These are phyloP conservation scores for Fistulinella prunicolor DNA, from an alignment of 768 basidiomycete genomes.

Conservation along the genomic window DNA sequence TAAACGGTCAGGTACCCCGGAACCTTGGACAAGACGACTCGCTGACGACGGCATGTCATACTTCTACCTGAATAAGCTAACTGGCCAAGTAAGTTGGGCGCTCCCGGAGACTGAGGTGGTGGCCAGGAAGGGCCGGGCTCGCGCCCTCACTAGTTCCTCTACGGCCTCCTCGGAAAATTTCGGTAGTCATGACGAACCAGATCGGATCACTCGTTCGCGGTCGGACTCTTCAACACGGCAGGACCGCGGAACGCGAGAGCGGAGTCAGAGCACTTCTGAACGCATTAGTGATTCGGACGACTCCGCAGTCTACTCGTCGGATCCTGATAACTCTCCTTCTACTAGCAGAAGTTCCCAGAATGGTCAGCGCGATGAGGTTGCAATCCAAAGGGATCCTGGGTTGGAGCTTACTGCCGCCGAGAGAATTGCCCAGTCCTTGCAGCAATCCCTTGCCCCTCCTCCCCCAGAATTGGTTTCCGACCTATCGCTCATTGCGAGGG, in stretches of 20 bases:
- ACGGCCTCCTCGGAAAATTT: conserved; percentile 31
- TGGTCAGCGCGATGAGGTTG: conserved; percentile 20
- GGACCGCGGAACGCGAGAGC: conserved; percentile 23
- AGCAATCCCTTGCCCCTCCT: conserved; percentile 55
- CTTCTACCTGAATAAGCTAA: conserved; percentile 72
- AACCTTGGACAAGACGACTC: conserved; percentile 79
- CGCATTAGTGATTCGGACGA: conserved; percentile 76
- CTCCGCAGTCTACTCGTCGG: conserved; percentile 50
- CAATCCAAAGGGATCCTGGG: conserved; percentile 19
- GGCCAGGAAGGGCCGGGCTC: conserved; percentile 31
- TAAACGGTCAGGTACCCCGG: conserved; percentile 59
- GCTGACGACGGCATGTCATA: conserved; percentile 82
- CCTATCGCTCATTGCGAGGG: conserved; percentile 54
- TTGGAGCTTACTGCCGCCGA: conserved; percentile 63
- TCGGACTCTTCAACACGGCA: conserved; percentile 36
- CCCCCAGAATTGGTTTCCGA: conserved; percentile 59
- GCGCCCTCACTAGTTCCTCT: conserved; percentile 34
- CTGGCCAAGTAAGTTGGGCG: conserved; percentile 68
- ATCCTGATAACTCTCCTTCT: conserved; percentile 30
- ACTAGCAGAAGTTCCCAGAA: conserved; percentile 32
- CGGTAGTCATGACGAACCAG: conserved; percentile 22
- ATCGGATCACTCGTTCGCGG: conserved; percentile 26
- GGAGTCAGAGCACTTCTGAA: conserved; percentile 33
- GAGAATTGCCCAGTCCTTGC: conserved; percentile 62
- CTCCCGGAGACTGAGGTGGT: conserved; percentile 46